Evolutionary conservation across 495 filamentous ascomycete species (phyloP).

Genomic region (Glarea lozoyensis): DNA sequence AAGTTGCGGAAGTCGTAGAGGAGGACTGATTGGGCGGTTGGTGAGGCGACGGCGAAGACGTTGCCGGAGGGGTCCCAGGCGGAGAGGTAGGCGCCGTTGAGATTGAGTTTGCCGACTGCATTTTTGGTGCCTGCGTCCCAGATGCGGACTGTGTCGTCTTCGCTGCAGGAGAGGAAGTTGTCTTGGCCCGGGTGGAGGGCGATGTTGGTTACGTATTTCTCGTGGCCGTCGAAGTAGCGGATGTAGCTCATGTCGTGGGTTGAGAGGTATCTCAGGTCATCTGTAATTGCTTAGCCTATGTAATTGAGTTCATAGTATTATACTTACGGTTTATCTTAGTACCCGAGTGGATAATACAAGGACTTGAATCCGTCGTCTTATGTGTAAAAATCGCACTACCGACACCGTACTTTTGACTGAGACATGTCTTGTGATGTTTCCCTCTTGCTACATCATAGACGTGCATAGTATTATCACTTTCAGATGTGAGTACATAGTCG

Average conservation of each 20-base stretch:
- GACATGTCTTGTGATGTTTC: constrained; percentile 71
- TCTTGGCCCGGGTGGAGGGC: constrained; percentile 67
- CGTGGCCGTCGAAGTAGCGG: constrained; percentile 89
- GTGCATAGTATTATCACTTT: constrained; percentile 88
- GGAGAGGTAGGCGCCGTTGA: constrained; percentile 69
- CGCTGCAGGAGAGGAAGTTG: constrained; percentile 81
- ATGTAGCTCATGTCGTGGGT: constrained; percentile 93
- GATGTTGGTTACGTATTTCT: constrained; percentile 70
- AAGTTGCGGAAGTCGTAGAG: constrained; percentile 92
- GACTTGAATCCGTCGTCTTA: neutral
- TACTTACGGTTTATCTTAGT: constrained; percentile 77
- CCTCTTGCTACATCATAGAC: constrained; percentile 89
- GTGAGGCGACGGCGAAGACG: constrained; percentile 83
- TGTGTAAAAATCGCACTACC: constrained; percentile 73
- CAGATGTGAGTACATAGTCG: constrained; percentile 77
- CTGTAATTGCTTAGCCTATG: constrained; percentile 28
- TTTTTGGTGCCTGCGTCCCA: constrained; percentile 76
- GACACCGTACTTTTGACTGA: constrained; percentile 90
- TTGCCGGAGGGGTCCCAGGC: constrained; percentile 83
- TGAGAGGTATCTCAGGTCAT: constrained; percentile 83
- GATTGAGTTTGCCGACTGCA: constrained; percentile 63
- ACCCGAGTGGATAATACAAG: constrained; percentile 83
- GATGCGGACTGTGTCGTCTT: constrained; percentile 78
- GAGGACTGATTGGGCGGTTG: constrained; percentile 64
- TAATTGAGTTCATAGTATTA: neutral